Evolutionary conservation across 2,329 filamentous ascomycete genomes (phyloP), one percentile per base, ranked within the genome.

Genomic region (Sporothrix schenckii): DNA sequence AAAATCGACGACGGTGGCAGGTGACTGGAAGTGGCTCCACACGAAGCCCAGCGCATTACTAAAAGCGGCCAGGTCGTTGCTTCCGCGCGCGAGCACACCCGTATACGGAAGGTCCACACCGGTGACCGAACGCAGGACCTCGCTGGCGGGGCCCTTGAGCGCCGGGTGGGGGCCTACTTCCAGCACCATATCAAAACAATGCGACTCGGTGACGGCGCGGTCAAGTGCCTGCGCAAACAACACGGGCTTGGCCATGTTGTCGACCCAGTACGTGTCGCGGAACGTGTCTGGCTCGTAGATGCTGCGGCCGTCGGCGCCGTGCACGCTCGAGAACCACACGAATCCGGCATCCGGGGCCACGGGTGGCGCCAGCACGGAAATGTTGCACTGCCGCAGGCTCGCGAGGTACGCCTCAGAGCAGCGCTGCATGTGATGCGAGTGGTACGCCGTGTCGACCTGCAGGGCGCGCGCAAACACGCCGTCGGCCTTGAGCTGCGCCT

Each of bases 381-480:
- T 77, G 19, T 70, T 71, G 41, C 77, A 79, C 19, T 68, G 69
- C 2, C 68, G 47, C 53, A 83, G 72, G 0, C 74, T 74, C 34
- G 78, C 69, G 3, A 77, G 71, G 69, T 84, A 84, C 65, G 77
- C 71, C 0, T 50, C 72, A 0, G 80, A 78, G 0, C 81, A 75
- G 27, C 34, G 70, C 0, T 74, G 65, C 83, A 86, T 86, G 72
- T 85, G 84, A 0, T 78, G 78, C 0, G 83, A 85, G 75, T 86
- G 84, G 66, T 85, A 86, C 0, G 83, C 84, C 0, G 79, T 83
- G 58, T 84, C 81, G 0, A 85, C 79, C 1, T 74, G 73, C 7
- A 86, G 75, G 0, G 77, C 13, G 1, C 80, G 75, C 0, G 78
- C 77, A 65, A 82, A 82, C 65, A 74, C 79, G 1, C 75, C 70